phyloP scores from a whole-genome alignment of 1,284 basidiomycete species.

The Melanopsichium pennsylvanicum region DNA sequence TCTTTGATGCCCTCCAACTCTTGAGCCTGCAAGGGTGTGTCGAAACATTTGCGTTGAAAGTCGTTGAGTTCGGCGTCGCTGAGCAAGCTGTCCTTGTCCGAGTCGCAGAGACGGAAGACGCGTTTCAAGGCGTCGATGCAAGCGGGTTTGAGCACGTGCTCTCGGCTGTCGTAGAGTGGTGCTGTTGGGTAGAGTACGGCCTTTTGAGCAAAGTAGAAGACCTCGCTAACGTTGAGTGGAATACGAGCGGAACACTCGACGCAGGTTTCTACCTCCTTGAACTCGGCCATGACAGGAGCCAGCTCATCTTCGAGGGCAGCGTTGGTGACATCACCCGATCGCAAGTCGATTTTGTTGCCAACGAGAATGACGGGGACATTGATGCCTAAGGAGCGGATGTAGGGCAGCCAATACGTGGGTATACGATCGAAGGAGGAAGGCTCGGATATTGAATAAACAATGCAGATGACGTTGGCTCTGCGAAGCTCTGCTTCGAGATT shows the following conservation, averaged over 20 bases:
- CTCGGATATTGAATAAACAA: conserved; percentile 93
- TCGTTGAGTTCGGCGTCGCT: conserved; percentile 92
- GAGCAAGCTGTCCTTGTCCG: conserved; percentile 90
- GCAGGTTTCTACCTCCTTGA: conserved; percentile 83
- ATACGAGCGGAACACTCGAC: conserved; percentile 91
- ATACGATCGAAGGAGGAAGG: conserved; percentile 95
- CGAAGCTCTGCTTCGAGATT: conserved; percentile 94
- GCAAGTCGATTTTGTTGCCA: conserved; percentile 96
- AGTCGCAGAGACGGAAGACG: conserved; percentile 95
- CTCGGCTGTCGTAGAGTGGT: conserved; percentile 93
- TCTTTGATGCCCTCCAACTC: conserved; percentile 76
- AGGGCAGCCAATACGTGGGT: conserved; percentile 98
- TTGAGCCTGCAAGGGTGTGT: conserved; percentile 86
- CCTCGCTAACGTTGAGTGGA: conserved; percentile 86
- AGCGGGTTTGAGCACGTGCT: conserved; percentile 84
- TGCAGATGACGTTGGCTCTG: conserved; percentile 95
- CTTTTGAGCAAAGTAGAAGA: conserved; percentile 99
- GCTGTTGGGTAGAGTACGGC: conserved; percentile 97
- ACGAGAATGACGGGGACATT: conserved; percentile 96
- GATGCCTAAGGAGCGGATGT: conserved; percentile 88
- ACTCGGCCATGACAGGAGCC: conserved; percentile 65
- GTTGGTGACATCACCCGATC: conserved; percentile 90
- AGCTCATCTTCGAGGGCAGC: conserved; percentile 82
- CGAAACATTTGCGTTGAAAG: conserved; percentile 96
- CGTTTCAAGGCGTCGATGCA: conserved; percentile 86